These are phyloP conservation scores for Colletotrichum spinosum DNA, from an alignment of 2,329 filamentous ascomycete species.

Conservation along the genomic window DNA sequence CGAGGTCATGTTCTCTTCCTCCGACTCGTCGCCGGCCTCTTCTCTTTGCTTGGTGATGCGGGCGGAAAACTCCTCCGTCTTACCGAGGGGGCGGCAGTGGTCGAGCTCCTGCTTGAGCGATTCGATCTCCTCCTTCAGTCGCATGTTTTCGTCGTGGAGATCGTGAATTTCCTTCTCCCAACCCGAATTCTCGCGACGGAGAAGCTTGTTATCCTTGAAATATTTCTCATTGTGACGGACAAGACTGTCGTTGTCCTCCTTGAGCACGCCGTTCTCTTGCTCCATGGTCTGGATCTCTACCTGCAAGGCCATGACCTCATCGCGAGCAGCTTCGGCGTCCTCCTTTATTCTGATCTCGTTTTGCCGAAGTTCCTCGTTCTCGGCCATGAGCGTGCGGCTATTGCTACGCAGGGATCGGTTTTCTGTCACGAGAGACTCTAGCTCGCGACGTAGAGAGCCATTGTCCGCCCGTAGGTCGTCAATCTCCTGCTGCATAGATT, in stretches of 20 bases:
- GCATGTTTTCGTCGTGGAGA: slow-evolving; percentile 59
- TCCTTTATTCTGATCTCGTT: slow-evolving; percentile 53
- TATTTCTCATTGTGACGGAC: slow-evolving; percentile 67
- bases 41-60: slow-evolving; percentile 47
- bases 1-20: slow-evolving; percentile 66
- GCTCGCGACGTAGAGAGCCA: slow-evolving; percentile 54
- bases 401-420: slow-evolving; percentile 58
- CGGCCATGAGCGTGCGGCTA: slow-evolving; percentile 54
- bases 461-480: slow-evolving; percentile 56
- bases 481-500: slow-evolving; percentile 52
- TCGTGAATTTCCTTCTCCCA: slow-evolving; percentile 60
- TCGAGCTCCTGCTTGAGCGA: slow-evolving; percentile 59
- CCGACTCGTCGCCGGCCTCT: slow-evolving; percentile 41
- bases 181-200: slow-evolving; percentile 59
- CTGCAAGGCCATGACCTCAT: slow-evolving; percentile 54
- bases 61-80: slow-evolving; percentile 49
- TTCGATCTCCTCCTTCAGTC: slow-evolving; percentile 60
- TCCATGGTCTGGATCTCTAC: slow-evolving; percentile 52
- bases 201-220: slow-evolving; percentile 64
- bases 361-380: slow-evolving; percentile 58
- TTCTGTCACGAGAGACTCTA: slow-evolving; percentile 56
- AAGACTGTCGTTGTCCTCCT: slow-evolving; percentile 63
- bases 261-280: slow-evolving; percentile 58
- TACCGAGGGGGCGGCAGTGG: slow-evolving; percentile 52
- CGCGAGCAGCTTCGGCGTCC: slow-evolving; percentile 54